Base-by-base conservation (phyloP, 106 monocot species). In the Dioscorea zingiberensis region DNA sequence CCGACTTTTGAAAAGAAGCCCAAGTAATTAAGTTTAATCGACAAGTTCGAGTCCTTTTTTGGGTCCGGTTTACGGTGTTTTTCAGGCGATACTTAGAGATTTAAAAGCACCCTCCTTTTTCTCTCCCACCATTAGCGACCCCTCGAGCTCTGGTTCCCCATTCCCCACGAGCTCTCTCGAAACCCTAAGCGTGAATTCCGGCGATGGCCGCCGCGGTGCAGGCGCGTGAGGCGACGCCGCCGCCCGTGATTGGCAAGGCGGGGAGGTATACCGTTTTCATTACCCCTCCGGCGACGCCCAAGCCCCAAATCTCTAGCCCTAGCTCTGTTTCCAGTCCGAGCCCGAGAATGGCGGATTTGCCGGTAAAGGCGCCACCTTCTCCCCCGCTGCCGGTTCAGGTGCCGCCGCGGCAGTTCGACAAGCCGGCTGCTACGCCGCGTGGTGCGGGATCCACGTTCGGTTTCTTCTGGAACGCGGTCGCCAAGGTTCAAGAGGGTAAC, bases 231-330 rank as follows among this genome's bases (percentile, higher is more conserved):
- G 73, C 48, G 24, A 78, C 79, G 14, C 92, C 82, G 23, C 87
- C 79, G 63, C 88, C 92, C 16, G 73, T 93, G 62, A 93, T 93
- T 44, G 93, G 85, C 9, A 82, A 76, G 61, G 85, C 82, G 45
- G 93, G 93, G 27, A 74, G 79, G 2, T 83, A 85, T 79, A 93
- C 93, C 22, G 78, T 93, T 59, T 93, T 93, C 88, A 80, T 93
- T 27, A 93, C 93, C 18, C 93, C 93, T 16, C 80, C 85, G 53
- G 55, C 74, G n/a, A 72, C 73, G 12, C 84, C 84, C 13, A 65
- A 63, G 28, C 59, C 78, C 18, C 54, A 26, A 21, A 30, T 38
- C 18, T 49, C 71, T 23, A 84, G 61, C 47, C 63, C 74, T 4
- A 27, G 64, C 55, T 16, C 13, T 28, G 13, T 58, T 47, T 19